Base-by-base conservation (phyloP, 352 stramenopile species). In the Phytopythium boreale region DNA sequence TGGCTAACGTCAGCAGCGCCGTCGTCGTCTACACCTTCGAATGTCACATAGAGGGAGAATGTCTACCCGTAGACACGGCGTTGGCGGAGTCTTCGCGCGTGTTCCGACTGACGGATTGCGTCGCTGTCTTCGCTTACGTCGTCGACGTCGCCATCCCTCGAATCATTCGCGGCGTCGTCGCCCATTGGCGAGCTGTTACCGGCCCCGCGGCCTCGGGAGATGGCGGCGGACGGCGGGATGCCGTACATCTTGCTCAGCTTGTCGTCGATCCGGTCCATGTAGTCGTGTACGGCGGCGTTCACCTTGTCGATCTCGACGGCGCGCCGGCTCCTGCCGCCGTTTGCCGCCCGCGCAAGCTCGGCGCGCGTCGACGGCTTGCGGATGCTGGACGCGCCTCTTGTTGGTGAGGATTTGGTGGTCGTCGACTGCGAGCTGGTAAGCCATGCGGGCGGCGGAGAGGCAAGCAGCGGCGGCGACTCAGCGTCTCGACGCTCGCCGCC, bases 231-330 rank as follows among this genome's bases (percentile, higher is more conserved):
- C 19, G 69, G 72, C 5, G 83, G 81, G 41, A 92, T 90, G 31
- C 83, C 83, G 59, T 92, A 92, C 81, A 92, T 88, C 58, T 87
- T 79, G 51, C 77, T 81, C 26, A 92, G 72, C 60, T 92, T 92
- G 44, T 90, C 78, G 69, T 92, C 81, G 44, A 92, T 92, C 22
- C 80, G 74, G 58, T 92, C 79, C 81, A 92, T 92, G 80, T 92
- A 92, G 56, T 89, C 80, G 58, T 89, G 80, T 26, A 92, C 81
- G 1, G 76, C 75, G 22, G 71, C 70, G 60, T 92, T 88, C 19
- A 92, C 78, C 62, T 89, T 90, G 47, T 92, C 79, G 50, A 90
- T 78, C 50, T 89, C 80, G 26, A 77, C 66, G 43, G 66, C 63
- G 0, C 75, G 71, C 43, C 53, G 70, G 22, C 65, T 76, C 63